Evolutionary conservation across 208 protist genomes (phyloP).

Genomic region (Novymonas esmeraldas): DNA sequence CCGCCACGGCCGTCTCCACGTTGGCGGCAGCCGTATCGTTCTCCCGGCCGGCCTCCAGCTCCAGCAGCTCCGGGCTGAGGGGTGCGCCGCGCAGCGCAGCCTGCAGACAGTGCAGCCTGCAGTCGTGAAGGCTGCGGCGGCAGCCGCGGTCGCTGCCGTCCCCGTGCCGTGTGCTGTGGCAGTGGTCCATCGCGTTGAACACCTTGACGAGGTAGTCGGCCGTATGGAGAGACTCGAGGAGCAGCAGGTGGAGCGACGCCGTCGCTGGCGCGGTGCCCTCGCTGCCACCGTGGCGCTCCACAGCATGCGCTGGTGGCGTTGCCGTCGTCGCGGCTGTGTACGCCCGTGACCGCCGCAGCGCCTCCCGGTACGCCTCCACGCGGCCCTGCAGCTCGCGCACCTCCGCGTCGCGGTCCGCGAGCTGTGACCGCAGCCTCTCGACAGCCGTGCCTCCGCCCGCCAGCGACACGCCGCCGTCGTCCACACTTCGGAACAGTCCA

Average conservation of each 20-base stretch:
- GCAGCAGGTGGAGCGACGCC: constrained; percentile 33
- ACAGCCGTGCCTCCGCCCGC: constrained; percentile 3
- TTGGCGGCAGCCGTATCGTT: constrained; percentile 26
- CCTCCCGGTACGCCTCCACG: constrained; percentile 57
- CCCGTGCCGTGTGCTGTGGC: constrained; percentile 30
- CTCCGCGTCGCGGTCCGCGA: constrained; percentile 33
- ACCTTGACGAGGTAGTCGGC: constrained; percentile 75
- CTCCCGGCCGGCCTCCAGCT: constrained; percentile 31
- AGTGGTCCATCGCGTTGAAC: constrained; percentile 74
- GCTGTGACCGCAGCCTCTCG: constrained; percentile 10
- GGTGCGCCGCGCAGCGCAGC: constrained; percentile 52
- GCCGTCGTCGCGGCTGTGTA: not conserved
- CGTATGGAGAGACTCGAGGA: constrained; percentile 49
- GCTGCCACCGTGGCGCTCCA: not conserved
- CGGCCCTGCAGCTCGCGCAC: constrained; percentile 47
- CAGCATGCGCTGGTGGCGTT: not conserved
- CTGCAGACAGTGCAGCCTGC: constrained; percentile 47
- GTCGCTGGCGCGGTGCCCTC: not conserved
- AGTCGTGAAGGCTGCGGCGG: constrained; percentile 36
- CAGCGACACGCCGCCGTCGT: not conserved
- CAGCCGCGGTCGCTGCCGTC: constrained; percentile 25
- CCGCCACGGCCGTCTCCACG: constrained; percentile 38
- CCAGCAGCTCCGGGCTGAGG: constrained; percentile 25
- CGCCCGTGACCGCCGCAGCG: constrained; percentile 21
- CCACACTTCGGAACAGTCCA: not conserved